A percentile compares a stretch with the other conserved stretches of the same genome.
phyloP scores from a whole-genome alignment of 2,329 filamentous ascomycete genomes.

The Pestalotiopsis sp. region DNA sequence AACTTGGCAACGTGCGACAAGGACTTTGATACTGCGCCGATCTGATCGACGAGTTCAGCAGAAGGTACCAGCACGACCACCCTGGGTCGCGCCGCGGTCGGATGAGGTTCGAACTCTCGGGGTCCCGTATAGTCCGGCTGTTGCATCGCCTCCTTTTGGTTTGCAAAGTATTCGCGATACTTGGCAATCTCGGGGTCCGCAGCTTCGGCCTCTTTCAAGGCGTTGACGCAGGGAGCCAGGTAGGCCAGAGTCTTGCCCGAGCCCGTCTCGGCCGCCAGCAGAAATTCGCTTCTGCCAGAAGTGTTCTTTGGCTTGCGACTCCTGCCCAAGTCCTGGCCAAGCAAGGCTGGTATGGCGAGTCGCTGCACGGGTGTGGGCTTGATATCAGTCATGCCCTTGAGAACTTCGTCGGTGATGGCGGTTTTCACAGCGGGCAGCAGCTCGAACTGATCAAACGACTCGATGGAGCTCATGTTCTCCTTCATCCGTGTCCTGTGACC shows the following conservation, averaged over 20 bases:
- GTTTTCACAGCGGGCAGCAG: constrained; percentile 73
- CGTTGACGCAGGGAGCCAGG: constrained; percentile 80
- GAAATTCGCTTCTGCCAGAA: constrained; percentile 57
- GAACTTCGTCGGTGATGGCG: constrained; percentile 71
- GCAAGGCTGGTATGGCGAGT: constrained; percentile 81
- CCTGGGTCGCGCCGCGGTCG: constrained; percentile 76
- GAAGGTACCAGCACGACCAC: constrained; percentile 90
- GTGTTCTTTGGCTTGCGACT: constrained; percentile 32
- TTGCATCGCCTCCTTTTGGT: constrained; percentile 59
- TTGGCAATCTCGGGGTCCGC: constrained; percentile 60
- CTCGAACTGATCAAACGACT: constrained; percentile 80
- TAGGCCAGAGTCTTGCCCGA: constrained; percentile 97
- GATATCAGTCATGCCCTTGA: constrained; percentile 74
- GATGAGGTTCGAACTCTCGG: constrained; percentile 69
- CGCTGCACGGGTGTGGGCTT: constrained; percentile 87
- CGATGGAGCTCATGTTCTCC: constrained; percentile 58
- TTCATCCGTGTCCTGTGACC: constrained; percentile 53
- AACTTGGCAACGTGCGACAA: constrained; percentile 87
- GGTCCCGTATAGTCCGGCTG: constrained; percentile 59
- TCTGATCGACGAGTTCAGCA: constrained; percentile 87
- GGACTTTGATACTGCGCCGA: constrained; percentile 77
- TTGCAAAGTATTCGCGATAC: constrained; percentile 57
- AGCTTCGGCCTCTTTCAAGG: constrained; percentile 76
- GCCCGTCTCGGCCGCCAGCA: constrained; percentile 93
- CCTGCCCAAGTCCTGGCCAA: constrained; percentile 56